phyloP scores from a whole-genome alignment of 2,329 filamentous ascomycete genomes.

The Neurospora sp. region DNA sequence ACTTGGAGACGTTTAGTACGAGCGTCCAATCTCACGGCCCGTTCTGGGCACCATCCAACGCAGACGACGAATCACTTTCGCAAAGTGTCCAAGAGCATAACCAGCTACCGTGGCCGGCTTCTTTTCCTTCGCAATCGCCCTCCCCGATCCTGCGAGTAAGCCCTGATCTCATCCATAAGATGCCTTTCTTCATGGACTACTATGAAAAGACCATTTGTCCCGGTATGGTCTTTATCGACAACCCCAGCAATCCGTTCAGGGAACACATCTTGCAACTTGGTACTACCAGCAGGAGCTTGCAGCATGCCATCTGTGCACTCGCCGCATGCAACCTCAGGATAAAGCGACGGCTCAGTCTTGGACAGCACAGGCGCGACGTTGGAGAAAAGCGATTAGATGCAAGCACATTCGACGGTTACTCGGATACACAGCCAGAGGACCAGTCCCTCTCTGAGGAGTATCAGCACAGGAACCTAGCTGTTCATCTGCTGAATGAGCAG shows the following conservation, averaged over 20 bases:
- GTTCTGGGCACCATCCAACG: slow-evolving; percentile 36
- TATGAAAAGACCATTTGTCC: slow-evolving; percentile 89
- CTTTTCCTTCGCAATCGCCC: slow-evolving; percentile 37
- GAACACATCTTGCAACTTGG: slow-evolving; percentile 73
- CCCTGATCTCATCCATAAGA: slow-evolving; percentile 60
- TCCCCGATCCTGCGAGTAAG: slow-evolving; percentile 41
- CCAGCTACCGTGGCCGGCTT: slow-evolving; percentile 37
- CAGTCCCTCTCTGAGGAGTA: slow-evolving; percentile 67
- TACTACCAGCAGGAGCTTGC: slow-evolving; percentile 67
- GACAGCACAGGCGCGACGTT: slow-evolving; percentile 43
- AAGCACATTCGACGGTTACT: slow-evolving; percentile 31
- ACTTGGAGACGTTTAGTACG: slow-evolving; percentile 42
- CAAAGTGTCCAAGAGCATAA: slow-evolving; percentile 30
- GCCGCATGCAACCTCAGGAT: slow-evolving; percentile 85
- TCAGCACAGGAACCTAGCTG: slow-evolving; percentile 71
- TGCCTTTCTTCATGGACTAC: slow-evolving; percentile 86
- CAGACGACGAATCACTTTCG: slow-evolving; percentile 35
- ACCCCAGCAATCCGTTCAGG: slow-evolving; percentile 74
- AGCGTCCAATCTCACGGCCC: slow-evolving; percentile 37
- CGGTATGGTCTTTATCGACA: slow-evolving; percentile 84
- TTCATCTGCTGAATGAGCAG: slow-evolving; percentile 73
- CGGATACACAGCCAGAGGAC: slow-evolving; percentile 44
- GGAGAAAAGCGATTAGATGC: slow-evolving; percentile 29
- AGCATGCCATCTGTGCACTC: slow-evolving; percentile 83
- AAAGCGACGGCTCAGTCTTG: slow-evolving; percentile 58